These are phyloP conservation scores for Cercospora sojina DNA, from an alignment of 2,329 filamentous ascomycete genomes.

Conservation along the genomic window DNA sequence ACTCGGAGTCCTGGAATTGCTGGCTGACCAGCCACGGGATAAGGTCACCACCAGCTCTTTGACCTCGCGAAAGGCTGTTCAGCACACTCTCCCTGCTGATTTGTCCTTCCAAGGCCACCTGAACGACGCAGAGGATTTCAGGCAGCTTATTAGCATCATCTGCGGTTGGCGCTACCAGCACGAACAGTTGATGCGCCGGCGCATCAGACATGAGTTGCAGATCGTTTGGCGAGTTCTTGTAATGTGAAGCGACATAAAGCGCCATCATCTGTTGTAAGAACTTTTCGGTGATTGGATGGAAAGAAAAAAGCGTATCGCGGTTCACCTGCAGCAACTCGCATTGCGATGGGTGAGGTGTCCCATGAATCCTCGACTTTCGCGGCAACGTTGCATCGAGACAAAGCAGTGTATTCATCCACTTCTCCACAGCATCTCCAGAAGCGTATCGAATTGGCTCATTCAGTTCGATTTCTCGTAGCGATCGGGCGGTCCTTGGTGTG, in stretches of 20 bases:
- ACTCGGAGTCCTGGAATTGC: conserved; percentile 97
- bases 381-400: conserved; percentile 92
- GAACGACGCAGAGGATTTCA: conserved; percentile 90
- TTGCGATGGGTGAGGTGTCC: conserved; percentile 84
- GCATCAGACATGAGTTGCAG: conserved; percentile 98
- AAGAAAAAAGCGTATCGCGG: conserved; percentile 95
- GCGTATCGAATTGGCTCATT: conserved; percentile 94
- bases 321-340: conserved; percentile 94
- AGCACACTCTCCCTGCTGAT: conserved; percentile 92
- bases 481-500: conserved; percentile 65
- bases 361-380: conserved; percentile 69
- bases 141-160: conserved; percentile 77
- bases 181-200: conserved; percentile 92
- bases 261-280: conserved; percentile 98
- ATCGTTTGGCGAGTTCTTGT: conserved; percentile 97
- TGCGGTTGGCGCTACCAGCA: conserved; percentile 81
- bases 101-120: conserved; percentile 89
- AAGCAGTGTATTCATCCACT: conserved; percentile 91
- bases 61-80: conserved; percentile 83
- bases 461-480: conserved; percentile 86
- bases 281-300: conserved; percentile 93
- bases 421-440: conserved; percentile 85
- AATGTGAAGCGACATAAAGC: conserved; percentile 93
- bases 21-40: conserved; percentile 98
- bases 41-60: conserved; percentile 84